These are phyloP conservation scores for Trichoderma reesei DNA, from an alignment of 495 filamentous ascomycete genomes.

Conservation along the genomic window DNA sequence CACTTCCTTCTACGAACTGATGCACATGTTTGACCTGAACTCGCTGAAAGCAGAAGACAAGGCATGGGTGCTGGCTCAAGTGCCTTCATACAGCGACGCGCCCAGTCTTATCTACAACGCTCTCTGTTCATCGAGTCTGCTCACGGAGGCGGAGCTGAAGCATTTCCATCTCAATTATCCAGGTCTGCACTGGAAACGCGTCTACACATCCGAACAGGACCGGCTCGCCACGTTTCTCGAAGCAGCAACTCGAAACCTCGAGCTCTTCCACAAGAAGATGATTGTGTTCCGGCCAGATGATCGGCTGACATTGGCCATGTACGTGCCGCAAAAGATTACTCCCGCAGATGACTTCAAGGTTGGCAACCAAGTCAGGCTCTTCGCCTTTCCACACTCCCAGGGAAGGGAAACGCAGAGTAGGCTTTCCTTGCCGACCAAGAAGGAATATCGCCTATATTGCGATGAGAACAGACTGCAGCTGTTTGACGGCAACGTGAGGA, in stretches of 20 bases:
- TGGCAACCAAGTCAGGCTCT: constrained; percentile 32
- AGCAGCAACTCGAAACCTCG: constrained; percentile 21
- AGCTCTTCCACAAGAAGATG: constrained; percentile 38
- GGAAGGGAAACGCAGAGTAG: constrained; percentile 26
- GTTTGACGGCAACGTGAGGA: constrained; percentile 28
- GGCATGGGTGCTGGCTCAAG: constrained; percentile 29
- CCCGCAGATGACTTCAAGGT: constrained; percentile 28
- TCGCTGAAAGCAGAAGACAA: constrained; percentile 31
- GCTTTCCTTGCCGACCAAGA: constrained; percentile 31
- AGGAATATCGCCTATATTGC: constrained; percentile 36
- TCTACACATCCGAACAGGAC: constrained; percentile 29
- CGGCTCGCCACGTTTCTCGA: constrained; percentile 33
- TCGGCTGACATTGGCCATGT: constrained; percentile 39
- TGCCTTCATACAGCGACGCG: constrained; percentile 22
- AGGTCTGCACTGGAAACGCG: constrained; percentile 34
- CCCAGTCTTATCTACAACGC: constrained; percentile 31
- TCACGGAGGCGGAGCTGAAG: constrained; percentile 23
- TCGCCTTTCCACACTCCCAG: constrained; percentile 40
- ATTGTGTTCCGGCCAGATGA: constrained; percentile 36
- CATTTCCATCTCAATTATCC: constrained; percentile 29
- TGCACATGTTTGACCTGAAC: constrained; percentile 37
- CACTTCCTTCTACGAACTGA: constrained; percentile 22
- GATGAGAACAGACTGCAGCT: constrained; percentile 35
- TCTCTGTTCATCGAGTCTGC: constrained; percentile 30
- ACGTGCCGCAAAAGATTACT: constrained; percentile 35